These are phyloP conservation scores for Lyophyllum decastes DNA, from an alignment of 768 basidiomycete species.

Conservation along the genomic window DNA sequence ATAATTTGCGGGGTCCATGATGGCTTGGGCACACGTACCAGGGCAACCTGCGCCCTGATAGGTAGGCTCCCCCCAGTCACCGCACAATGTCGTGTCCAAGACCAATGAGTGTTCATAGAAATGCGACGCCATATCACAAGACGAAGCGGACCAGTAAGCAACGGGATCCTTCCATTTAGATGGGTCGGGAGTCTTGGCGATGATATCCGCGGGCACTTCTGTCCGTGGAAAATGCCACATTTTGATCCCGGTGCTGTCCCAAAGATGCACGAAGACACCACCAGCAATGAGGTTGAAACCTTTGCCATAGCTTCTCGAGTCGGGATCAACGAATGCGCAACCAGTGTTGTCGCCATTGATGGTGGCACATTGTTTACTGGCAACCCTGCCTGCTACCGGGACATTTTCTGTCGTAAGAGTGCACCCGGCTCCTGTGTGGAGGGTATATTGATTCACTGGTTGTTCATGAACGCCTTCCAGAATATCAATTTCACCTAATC, in stretches of 20 bases:
- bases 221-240: conserved; percentile 58
- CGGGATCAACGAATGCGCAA: conserved; percentile 48
- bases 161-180: conserved; percentile 50
- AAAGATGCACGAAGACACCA: conserved; percentile 57
- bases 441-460: conserved; percentile 59
- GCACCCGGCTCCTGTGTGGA: conserved; percentile 57
- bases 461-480: conserved; percentile 71
- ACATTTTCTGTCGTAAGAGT: conserved; percentile 28
- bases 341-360: conserved; percentile 42
- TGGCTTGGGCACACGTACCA: conserved; percentile 42
- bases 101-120: conserved; percentile 53
- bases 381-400: conserved; percentile 25
- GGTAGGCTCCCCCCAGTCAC: conserved; percentile 41
- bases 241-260: conserved; percentile 52
- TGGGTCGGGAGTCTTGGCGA: conserved; percentile 42
- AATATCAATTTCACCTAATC: conserved; percentile 65
- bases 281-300: conserved; percentile 46
- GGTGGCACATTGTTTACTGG: conserved; percentile 41
- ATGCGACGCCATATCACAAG: conserved; percentile 48
- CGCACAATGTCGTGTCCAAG: conserved; percentile 46
- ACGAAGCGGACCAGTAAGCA: conserved; percentile 47
- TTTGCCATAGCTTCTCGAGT: conserved; percentile 39
- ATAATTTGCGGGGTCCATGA: conserved; percentile 62
- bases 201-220: conserved; percentile 53
- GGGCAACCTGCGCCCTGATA: conserved; percentile 37